Evolutionary conservation across 306 rosid species (phyloP).

Genomic region (Hippophae rhamnoides): DNA sequence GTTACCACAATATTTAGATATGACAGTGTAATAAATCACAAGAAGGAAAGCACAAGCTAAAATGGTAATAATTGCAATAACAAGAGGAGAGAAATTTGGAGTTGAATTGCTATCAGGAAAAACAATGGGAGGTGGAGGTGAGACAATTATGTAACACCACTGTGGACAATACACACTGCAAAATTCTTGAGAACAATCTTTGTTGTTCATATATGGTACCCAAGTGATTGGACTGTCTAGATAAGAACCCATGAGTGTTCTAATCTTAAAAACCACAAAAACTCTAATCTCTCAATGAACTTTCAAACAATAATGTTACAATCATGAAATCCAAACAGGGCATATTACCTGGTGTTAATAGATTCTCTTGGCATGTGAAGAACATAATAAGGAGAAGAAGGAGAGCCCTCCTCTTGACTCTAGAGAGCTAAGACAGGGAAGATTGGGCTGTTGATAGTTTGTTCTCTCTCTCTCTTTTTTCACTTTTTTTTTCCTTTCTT

Average conservation of each 20-base stretch:
- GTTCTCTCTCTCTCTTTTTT: constrained; percentile 21
- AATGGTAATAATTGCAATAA: constrained; percentile 72
- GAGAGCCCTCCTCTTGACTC: background rate
- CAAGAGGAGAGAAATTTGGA: constrained; percentile 70
- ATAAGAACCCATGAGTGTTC: constrained; percentile 43
- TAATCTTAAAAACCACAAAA: background rate
- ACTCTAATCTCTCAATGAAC: background rate
- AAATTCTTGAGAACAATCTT: constrained; percentile 82
- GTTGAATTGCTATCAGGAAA: constrained; percentile 43
- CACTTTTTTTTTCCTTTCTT: constrained; percentile 23
- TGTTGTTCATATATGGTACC: constrained; percentile 64
- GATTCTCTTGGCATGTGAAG: background rate
- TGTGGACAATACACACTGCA: constrained; percentile 79
- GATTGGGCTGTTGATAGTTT: constrained; percentile 4
- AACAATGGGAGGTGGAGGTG: constrained; percentile 76
- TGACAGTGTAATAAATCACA: constrained; percentile 61
- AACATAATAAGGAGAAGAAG: constrained; percentile 14
- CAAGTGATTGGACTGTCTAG: constrained; percentile 51
- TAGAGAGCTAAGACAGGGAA: constrained; percentile 15
- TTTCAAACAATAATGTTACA: background rate
- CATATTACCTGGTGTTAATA: constrained; percentile 9
- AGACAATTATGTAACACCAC: constrained; percentile 61
- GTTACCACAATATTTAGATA: constrained; percentile 71
- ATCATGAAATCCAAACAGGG: background rate
- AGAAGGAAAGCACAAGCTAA: constrained; percentile 82